These are phyloP conservation scores for Lepraria neglecta DNA, from an alignment of 495 filamentous ascomycete species.

Conservation along the genomic window DNA sequence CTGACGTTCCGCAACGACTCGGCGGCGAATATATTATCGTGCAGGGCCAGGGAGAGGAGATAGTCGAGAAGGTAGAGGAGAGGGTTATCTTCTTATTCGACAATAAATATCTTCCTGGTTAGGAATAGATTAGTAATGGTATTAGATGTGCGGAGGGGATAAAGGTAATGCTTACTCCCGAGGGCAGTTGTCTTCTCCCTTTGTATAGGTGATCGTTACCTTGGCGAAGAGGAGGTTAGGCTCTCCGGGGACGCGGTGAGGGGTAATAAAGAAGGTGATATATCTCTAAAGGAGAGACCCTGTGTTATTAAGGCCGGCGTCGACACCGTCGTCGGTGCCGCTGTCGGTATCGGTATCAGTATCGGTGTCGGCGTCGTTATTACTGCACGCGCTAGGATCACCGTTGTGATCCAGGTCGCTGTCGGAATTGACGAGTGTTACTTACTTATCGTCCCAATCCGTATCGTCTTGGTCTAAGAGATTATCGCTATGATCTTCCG, in stretches of 20 bases:
- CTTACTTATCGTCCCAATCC: not conserved
- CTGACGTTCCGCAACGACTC: not conserved
- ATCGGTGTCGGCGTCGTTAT: not conserved
- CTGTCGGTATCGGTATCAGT: conserved; percentile 1
- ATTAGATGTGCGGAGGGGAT: too few relatives aligned
- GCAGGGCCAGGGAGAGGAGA: too few relatives aligned
- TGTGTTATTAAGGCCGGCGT: not conserved
- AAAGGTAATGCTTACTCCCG: too few relatives aligned
- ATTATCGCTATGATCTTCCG: not conserved
- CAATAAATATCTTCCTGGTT: not conserved
- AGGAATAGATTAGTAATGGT: too few relatives aligned
- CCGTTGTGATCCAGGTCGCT: not conserved
- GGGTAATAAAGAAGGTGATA: conserved; percentile 1
- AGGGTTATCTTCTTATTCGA: not conserved
- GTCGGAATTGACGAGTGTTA: conserved; percentile 1
- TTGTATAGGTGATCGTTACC: too few relatives aligned
- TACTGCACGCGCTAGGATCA: not conserved
- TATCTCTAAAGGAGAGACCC: conserved; percentile 5
- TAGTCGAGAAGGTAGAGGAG: not conserved
- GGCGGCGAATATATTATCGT: not conserved
- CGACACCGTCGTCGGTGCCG: not conserved
- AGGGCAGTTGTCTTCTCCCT: too few relatives aligned
- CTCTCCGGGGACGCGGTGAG: not conserved
- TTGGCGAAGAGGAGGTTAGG: not conserved
- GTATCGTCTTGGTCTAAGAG: not conserved